A percentile compares a stretch with the other conserved stretches of the same genome.
phyloP scores from a whole-genome alignment of 2,329 filamentous ascomycete species.

The Nectriaceae sp. region DNA sequence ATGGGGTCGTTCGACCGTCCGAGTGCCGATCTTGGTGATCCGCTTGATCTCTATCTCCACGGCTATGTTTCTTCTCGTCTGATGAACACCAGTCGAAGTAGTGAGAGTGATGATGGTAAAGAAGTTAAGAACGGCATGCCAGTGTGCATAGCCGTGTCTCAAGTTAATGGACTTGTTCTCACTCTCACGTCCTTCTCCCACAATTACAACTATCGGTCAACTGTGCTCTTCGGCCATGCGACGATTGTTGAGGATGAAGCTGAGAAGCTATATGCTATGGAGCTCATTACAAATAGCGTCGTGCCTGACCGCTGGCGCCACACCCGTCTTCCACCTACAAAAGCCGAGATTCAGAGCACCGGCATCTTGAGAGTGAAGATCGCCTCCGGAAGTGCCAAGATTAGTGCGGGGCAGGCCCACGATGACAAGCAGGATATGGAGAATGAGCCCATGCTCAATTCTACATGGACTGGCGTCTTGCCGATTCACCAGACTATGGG shows the following conservation, averaged over 20 bases:
- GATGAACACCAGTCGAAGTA: slow-evolving; percentile 59
- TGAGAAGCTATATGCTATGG: slow-evolving; percentile 79
- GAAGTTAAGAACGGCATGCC: slow-evolving; percentile 56
- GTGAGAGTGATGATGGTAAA: background rate
- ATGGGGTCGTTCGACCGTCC: slow-evolving; percentile 72
- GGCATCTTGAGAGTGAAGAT: slow-evolving; percentile 71
- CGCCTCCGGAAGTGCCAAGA: slow-evolving; percentile 73
- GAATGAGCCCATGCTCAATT: slow-evolving; percentile 41
- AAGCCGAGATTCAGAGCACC: slow-evolving; percentile 74
- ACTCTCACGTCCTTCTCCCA: slow-evolving; percentile 78
- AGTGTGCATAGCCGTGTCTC: slow-evolving; percentile 70
- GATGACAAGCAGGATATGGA: slow-evolving; percentile 53
- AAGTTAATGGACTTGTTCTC: slow-evolving; percentile 78
- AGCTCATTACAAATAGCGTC: slow-evolving; percentile 74
- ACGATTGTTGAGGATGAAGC: slow-evolving; percentile 62
- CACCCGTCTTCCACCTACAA: slow-evolving; percentile 68
- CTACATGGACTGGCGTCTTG: slow-evolving; percentile 59
- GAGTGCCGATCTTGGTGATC: slow-evolving; percentile 62
- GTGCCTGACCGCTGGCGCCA: slow-evolving; percentile 69
- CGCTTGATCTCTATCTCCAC: slow-evolving; percentile 78
- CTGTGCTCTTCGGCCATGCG: slow-evolving; percentile 75
- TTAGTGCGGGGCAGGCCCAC: slow-evolving; percentile 64
- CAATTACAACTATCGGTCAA: slow-evolving; percentile 85
- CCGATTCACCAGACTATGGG: slow-evolving; percentile 67
- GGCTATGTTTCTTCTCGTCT: slow-evolving; percentile 81